These are phyloP conservation scores for Annulohypoxylon stygium DNA, from an alignment of 495 filamentous ascomycete genomes.

Conservation along the genomic window DNA sequence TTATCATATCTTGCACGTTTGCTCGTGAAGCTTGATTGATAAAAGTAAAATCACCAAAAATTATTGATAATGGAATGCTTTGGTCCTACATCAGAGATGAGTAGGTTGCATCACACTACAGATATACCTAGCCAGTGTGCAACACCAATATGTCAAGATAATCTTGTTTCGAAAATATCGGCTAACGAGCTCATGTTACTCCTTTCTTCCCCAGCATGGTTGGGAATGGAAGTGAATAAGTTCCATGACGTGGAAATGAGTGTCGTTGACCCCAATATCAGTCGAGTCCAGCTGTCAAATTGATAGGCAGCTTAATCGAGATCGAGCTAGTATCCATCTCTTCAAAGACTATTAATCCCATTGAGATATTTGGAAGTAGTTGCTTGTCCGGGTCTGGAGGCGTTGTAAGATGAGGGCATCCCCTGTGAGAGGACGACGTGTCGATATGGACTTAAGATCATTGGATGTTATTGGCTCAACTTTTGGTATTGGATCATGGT, in stretches of 20 bases:
- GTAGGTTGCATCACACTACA: no score
- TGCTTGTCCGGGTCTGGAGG: not conserved
- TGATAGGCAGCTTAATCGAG: constrained; percentile 27
- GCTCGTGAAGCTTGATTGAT: no score
- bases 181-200: not conserved
- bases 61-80: no score
- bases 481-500: constrained; percentile 22
- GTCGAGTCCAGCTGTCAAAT: constrained; percentile 24
- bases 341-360: constrained; percentile 12
- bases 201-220: not conserved
- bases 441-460: constrained; percentile 3
- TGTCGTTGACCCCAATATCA: constrained; percentile 16
- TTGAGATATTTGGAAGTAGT: not conserved
- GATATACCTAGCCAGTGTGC: no score
- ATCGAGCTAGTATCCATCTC: constrained; percentile 5
- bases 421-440: constrained; percentile 4
- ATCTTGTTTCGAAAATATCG: not conserved
- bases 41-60: no score
- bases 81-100: no score
- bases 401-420: constrained; percentile 1
- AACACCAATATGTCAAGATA: no score
- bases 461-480: constrained; percentile 15
- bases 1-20: no score
- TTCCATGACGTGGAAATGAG: not conserved
- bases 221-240: not conserved